Percentiles rank a stretch among this genome's conserved stretches.
Evolutionary conservation across 306 rosid species (phyloP).

Genomic region (Cotoneaster glaucophyllus): DNA sequence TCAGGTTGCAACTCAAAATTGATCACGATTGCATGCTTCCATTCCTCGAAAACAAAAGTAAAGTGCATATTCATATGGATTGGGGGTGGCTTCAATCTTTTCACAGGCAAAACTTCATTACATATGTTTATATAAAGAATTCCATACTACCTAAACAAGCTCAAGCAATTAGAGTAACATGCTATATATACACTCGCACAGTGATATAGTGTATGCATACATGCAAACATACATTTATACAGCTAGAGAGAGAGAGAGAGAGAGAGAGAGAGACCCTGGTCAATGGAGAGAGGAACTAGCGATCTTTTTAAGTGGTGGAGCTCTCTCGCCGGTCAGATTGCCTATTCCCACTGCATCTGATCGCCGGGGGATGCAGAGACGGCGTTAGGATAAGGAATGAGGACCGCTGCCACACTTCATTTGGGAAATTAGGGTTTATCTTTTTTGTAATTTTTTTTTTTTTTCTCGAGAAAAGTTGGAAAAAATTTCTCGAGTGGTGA

Average conservation of each 20-base stretch:
- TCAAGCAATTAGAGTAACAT: background rate
- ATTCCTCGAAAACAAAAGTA: background rate
- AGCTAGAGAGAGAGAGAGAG: background rate
- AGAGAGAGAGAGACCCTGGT: background rate
- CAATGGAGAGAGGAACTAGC: background rate
- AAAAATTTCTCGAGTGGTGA: background rate
- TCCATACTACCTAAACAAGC: background rate
- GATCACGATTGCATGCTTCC: background rate
- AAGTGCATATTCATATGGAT: background rate
- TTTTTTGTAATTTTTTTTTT: background rate
- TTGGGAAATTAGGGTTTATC: background rate
- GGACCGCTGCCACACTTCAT: background rate
- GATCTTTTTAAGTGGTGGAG: background rate
- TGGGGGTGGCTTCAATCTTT: background rate
- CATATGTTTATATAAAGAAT: background rate
- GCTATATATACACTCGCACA: background rate
- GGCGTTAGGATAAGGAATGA: background rate
- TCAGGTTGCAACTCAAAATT: background rate
- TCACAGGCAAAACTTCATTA: background rate
- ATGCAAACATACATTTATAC: background rate
- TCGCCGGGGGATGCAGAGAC: background rate
- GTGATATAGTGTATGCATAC: background rate
- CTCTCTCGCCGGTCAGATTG: background rate
- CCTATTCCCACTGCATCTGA: slow-evolving; percentile 7
- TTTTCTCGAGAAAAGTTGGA: slow-evolving; percentile 22